Conservation (phyloP, 495 filamentous ascomycete genomes). For the Ramalina intermedia region DNA sequence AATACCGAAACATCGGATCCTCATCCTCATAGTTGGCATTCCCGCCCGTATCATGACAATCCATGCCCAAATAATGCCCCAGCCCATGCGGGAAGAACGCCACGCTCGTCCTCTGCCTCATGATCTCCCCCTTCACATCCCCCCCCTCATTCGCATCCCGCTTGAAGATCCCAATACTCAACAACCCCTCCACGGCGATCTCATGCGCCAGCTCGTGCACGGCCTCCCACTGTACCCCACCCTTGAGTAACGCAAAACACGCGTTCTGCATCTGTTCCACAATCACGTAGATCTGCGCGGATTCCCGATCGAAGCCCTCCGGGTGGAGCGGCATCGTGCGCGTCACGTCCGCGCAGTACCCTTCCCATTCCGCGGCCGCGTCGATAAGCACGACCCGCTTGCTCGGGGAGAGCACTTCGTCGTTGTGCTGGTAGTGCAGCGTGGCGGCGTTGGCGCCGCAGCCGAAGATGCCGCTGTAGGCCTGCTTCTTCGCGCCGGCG, state of each 20-base stretch:
- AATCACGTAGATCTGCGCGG: conserved; percentile 52
- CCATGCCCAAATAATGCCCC: conserved; percentile 79
- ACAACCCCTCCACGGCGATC: conserved; percentile 56
- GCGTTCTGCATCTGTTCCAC: conserved; percentile 74
- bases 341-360: conserved; percentile 85
- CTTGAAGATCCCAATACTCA: conserved; percentile 51
- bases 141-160: conserved; percentile 18
- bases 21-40: conserved; percentile 59
- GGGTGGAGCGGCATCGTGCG: conserved; percentile 60
- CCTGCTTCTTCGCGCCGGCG: conserved; percentile 57
- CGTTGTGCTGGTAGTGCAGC: conserved; percentile 74
- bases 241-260: conserved; percentile 51
- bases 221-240: conserved; percentile 50
- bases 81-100: conserved; percentile 89
- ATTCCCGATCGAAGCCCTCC: conserved; percentile 46
- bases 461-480: conserved; percentile 78
- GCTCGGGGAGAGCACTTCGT: conserved; percentile 44
- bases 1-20: conserved; percentile 45
- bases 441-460: conserved; percentile 64
- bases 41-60: conserved; percentile 69
- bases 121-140: conserved; percentile 39
- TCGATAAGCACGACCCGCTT: conserved; percentile 67
- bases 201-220: conserved; percentile 57
- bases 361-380: conserved; percentile 70
- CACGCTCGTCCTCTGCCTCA: conserved; percentile 47